phyloP scores from a whole-genome alignment of 768 basidiomycete species.

The Boletus reticuloceps region DNA sequence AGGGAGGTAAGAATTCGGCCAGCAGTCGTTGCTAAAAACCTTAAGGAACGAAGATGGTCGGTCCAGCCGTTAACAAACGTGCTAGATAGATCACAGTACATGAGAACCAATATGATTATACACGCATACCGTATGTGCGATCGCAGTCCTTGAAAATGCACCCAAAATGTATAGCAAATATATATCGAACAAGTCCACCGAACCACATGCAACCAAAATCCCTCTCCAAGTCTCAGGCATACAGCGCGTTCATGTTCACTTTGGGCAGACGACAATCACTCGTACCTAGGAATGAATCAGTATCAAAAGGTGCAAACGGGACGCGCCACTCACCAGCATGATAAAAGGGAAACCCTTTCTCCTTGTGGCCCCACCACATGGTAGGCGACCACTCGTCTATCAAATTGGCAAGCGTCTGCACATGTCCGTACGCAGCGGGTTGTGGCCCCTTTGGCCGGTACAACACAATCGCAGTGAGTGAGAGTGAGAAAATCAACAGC shows the following conservation, averaged over 20 bases:
- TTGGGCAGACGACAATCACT: conserved; percentile 17
- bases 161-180: background rate
- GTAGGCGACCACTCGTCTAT: conserved; percentile 36
- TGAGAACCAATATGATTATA: background rate
- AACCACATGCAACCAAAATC: no score
- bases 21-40: background rate
- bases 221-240: conserved; percentile 6
- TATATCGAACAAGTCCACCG: background rate
- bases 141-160: background rate
- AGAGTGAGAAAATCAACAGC: conserved; percentile 20
- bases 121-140: background rate
- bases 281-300: conserved; percentile 19
- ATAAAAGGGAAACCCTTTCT: background rate
- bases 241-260: conserved; percentile 21
- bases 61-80: background rate
- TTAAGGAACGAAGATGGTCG: background rate
- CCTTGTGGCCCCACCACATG: conserved; percentile 33
- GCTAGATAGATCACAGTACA: background rate
- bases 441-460: conserved; percentile 23
- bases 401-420: conserved; percentile 34
- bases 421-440: conserved; percentile 32
- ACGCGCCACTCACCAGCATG: conserved; percentile 22
- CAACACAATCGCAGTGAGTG: conserved; percentile 11
- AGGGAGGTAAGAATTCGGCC: conserved; percentile 5
- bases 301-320: no score